Conservation (phyloP, 148 eudicot species). For the Rhododendron henanense region DNA sequence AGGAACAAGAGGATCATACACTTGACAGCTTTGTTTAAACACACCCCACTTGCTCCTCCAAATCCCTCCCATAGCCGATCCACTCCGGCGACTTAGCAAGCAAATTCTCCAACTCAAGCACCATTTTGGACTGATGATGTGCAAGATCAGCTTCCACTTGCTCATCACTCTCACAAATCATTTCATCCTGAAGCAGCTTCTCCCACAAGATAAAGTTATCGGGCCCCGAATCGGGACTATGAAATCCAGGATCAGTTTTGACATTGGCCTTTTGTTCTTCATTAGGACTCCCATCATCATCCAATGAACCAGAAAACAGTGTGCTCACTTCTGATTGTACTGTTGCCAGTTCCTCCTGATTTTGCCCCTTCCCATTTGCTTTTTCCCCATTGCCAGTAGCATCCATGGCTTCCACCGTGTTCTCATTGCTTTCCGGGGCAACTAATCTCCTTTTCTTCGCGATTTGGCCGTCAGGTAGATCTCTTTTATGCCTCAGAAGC, state of each 20-base stretch:
- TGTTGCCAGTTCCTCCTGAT: conserved; percentile 24
- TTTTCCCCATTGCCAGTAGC: neutral
- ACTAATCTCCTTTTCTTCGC: conserved; percentile 44
- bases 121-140: conserved; percentile 24
- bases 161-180: conserved; percentile 38
- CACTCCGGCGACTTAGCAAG: conserved; percentile 25
- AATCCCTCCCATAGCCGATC: conserved; percentile 10
- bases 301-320: conserved; percentile 18
- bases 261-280: conserved; percentile 25
- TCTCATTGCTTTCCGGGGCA: conserved; percentile 13
- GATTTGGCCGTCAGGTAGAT: conserved; percentile 21
- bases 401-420: neutral
- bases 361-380: conserved; percentile 3
- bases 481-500: conserved; percentile 34
- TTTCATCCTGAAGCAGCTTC: conserved; percentile 63
- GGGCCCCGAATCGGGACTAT: conserved; percentile 27
- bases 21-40: conserved; percentile 1
- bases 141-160: conserved; percentile 7
- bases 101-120: conserved; percentile 48
- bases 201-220: conserved; percentile 61
- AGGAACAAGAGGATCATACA: neutral
- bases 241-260: conserved; percentile 17
- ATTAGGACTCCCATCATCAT: conserved; percentile 16
- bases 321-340: conserved; percentile 33
- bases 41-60: conserved; percentile 27